These are phyloP conservation scores for Neospora caninum DNA, from an alignment of 169 alveolate genomes.

Conservation along the genomic window DNA sequence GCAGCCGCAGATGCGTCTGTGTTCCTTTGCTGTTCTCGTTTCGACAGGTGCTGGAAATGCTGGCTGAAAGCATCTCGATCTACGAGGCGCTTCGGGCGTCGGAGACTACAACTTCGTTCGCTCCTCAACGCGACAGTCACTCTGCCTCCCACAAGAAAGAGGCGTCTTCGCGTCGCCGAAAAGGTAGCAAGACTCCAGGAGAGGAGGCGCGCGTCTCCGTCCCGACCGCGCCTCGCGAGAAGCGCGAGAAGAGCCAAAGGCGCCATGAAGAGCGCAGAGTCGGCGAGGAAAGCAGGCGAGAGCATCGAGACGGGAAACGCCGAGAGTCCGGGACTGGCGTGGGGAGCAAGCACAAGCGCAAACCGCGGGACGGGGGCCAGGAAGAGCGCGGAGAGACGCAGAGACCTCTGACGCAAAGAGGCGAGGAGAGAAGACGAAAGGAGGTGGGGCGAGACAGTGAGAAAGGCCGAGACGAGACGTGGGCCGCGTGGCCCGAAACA, in stretches of 20 bases:
- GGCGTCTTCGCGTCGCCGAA: neutral
- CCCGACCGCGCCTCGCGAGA: no score
- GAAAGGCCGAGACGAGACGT: neutral
- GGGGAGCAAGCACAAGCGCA: no score
- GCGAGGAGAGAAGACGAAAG: neutral
- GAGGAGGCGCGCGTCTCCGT: no score
- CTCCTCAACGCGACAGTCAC: neutral
- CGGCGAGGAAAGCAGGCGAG: neutral
- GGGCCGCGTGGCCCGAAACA: neutral
- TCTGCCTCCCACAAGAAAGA: neutral
- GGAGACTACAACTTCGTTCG: neutral
- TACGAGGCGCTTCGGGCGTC: constrained; percentile 15
- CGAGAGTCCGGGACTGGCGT: neutral
- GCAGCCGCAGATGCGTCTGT: neutral
- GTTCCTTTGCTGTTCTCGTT: neutral
- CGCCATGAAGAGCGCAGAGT: neutral
- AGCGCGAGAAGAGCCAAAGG: no score
- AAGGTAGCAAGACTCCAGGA: neutral
- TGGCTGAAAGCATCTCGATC: constrained; percentile 36
- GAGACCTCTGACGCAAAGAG: neutral
- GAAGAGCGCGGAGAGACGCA: neutral
- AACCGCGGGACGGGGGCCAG: no score
- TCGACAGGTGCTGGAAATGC: constrained; percentile 9
- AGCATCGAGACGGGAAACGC: neutral
- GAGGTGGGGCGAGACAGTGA: neutral